Percentiles rank a stretch among this genome's conserved stretches.
These are phyloP conservation scores for Balansia obtecta DNA, from an alignment of 2,329 filamentous ascomycete genomes.

Conservation along the genomic window DNA sequence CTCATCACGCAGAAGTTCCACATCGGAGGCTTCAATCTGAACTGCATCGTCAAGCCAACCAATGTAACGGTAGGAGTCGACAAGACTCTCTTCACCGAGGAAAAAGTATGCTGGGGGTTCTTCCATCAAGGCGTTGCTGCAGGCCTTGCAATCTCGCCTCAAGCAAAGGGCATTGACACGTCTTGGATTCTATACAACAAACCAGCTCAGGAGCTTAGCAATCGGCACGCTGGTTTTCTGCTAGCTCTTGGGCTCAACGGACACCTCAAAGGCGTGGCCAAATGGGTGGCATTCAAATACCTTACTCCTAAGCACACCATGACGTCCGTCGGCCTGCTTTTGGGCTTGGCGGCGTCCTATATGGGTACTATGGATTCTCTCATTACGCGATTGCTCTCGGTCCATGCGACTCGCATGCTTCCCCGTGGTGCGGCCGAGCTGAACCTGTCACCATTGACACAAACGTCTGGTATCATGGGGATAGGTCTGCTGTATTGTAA, in stretches of 20 bases:
- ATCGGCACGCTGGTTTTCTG: slow-evolving; percentile 90
- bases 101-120: slow-evolving; percentile 97
- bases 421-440: slow-evolving; percentile 86
- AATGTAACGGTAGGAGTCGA: slow-evolving; percentile 93
- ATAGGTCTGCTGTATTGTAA: slow-evolving; percentile 90
- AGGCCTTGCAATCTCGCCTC: slow-evolving; percentile 77
- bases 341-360: slow-evolving; percentile 87
- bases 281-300: slow-evolving; percentile 98
- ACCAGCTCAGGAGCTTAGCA: slow-evolving; percentile 71
- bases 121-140: slow-evolving; percentile 95
- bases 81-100: slow-evolving; percentile 75
- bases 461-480: slow-evolving; percentile 94
- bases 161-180: slow-evolving; percentile 88
- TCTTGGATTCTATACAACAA: slow-evolving; percentile 99
- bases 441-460: slow-evolving; percentile 83
- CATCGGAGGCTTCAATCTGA: slow-evolving; percentile 81
- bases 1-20: slow-evolving; percentile 86
- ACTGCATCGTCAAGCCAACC: slow-evolving; percentile 81
- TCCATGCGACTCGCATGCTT: slow-evolving; percentile 91
- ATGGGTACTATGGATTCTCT: slow-evolving; percentile 95
- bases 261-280: slow-evolving; percentile 84
- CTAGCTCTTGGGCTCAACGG: slow-evolving; percentile 87
- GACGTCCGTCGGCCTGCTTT: slow-evolving; percentile 91
- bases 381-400: slow-evolving; percentile 83
- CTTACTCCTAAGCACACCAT: slow-evolving; percentile 98